Evolutionary conservation across 2,329 filamentous ascomycete species (phyloP), one percentile per base, ranked within the genome.

Genomic region (Exophiala spinifera): DNA sequence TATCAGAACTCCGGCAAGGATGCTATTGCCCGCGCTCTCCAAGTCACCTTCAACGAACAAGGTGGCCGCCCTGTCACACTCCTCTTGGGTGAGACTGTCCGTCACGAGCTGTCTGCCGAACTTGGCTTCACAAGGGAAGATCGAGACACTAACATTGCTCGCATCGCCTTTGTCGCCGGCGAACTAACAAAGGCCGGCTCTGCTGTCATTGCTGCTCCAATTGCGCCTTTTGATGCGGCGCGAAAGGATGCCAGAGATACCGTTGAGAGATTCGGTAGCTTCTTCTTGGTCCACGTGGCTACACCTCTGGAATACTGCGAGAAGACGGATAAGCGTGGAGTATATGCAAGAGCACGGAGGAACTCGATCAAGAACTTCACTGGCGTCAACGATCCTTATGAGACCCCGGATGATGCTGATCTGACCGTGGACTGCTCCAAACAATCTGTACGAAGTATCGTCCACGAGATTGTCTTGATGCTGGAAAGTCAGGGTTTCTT

Each of bases 341-440:
- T 96, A 69, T 99, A 97, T 75, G 81, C 81, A 63, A 83, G 84
- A 70, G 94, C 94, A 37, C 83, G 94, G 60, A 81, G 79, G 17
- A 94, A 94, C 55, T 88, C 96, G 78, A 95, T 99, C 75, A 94
- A 91, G 84, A 91, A 91, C 61, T 99, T 99, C 82, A 99, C 94
- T 6, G 94, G 94, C 67, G 91, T 99, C 53, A 92, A 97, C 70
- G 92, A 97, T 77, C 91, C 94, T 46, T 99, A 99, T 70, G 94
- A 99, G 84, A 70, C 74, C 19, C 94, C 94, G 8, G 67, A 75
- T 63, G 91, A 92, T 75, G 83, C 91, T 28, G 85, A 97, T 70
- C 79, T 99, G 62, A 83, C 84, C 4, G 92, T 97, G 36, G 88
- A 97, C 72, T 72, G 87, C 52, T 86, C 88, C 75, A 94, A 87